Conservation (phyloP, 768 basidiomycete species). For the Mycena galopus region DNA sequence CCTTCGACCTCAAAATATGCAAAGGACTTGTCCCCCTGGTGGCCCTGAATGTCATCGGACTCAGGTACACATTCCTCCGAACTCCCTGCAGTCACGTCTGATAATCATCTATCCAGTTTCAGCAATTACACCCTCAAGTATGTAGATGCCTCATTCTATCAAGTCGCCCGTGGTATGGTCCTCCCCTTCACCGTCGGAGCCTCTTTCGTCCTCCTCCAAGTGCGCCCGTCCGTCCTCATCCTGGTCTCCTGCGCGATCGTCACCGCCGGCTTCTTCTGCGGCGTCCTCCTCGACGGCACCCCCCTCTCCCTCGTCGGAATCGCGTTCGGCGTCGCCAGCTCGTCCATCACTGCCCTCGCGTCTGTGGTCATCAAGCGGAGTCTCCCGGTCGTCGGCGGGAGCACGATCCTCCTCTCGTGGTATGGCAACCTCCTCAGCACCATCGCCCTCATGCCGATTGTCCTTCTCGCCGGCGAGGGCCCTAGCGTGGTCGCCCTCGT, state of each 20-base stretch:
- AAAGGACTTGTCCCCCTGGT: conserved; percentile 70
- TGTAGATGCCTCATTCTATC: conserved; percentile 84
- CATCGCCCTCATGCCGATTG: conserved; percentile 66
- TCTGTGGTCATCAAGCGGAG: conserved; percentile 86
- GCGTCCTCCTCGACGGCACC: conserved; percentile 66
- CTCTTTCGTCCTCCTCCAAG: conserved; percentile 70
- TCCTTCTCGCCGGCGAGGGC: conserved; percentile 76
- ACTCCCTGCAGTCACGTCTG: not conserved
- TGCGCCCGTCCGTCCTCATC: conserved; percentile 71
- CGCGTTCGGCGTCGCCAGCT: conserved; percentile 76
- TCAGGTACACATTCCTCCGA: conserved; percentile 61
- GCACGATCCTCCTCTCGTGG: conserved; percentile 80
- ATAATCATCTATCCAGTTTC: conserved; percentile 55
- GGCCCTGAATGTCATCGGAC: conserved; percentile 71
- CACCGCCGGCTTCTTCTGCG: conserved; percentile 82
- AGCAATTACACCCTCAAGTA: conserved; percentile 77
- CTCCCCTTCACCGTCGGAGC: conserved; percentile 83
- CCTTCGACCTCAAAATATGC: conserved; percentile 59
- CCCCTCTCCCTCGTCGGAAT: conserved; percentile 69
- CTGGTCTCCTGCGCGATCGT: conserved; percentile 77
- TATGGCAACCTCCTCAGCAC: conserved; percentile 81
- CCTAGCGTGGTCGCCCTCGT: conserved; percentile 31
- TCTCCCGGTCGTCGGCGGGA: conserved; percentile 75
- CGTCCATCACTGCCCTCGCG: conserved; percentile 80
- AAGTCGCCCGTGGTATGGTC: conserved; percentile 84